phyloP scores from a whole-genome alignment of 805 yeast species.

The Candida sithepensis region DNA sequence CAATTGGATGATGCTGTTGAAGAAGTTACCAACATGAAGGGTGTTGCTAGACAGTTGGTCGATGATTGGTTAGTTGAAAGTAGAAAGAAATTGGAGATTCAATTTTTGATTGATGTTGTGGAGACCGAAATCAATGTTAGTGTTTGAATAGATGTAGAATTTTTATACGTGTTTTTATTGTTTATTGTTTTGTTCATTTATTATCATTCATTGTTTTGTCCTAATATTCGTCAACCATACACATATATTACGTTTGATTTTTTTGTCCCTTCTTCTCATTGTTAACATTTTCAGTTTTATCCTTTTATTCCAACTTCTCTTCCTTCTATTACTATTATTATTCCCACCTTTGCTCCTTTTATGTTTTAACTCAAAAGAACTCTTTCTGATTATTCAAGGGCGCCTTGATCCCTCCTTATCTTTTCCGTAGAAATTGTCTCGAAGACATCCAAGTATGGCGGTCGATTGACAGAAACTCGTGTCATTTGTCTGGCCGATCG shows the following conservation, averaged over 20 bases:
- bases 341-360: not conserved
- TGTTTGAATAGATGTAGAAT: constrained; percentile 10
- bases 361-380: not conserved
- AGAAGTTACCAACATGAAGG: constrained; percentile 83
- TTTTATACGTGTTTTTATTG: not conserved
- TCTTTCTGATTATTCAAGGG: too few species aligned
- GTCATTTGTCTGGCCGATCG: too few species aligned
- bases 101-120: constrained; percentile 67
- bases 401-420: too few species aligned
- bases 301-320: not conserved
- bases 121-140: constrained; percentile 58
- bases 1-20: constrained; percentile 86
- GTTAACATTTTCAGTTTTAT: not conserved
- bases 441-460: too few species aligned
- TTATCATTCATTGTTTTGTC: not conserved
- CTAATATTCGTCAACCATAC: not conserved
- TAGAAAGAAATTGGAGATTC: constrained; percentile 84
- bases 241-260: not conserved
- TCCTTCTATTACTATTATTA: too few species aligned
- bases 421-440: too few species aligned
- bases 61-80: constrained; percentile 90
- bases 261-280: not conserved
- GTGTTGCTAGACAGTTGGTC: constrained; percentile 89
- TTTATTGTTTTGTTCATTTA: not conserved
- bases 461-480: too few species aligned